Evolutionary conservation across 169 alveolate genomes (phyloP), one percentile per base, ranked within the genome.

Genomic region (Eimeria falciformis): DNA sequence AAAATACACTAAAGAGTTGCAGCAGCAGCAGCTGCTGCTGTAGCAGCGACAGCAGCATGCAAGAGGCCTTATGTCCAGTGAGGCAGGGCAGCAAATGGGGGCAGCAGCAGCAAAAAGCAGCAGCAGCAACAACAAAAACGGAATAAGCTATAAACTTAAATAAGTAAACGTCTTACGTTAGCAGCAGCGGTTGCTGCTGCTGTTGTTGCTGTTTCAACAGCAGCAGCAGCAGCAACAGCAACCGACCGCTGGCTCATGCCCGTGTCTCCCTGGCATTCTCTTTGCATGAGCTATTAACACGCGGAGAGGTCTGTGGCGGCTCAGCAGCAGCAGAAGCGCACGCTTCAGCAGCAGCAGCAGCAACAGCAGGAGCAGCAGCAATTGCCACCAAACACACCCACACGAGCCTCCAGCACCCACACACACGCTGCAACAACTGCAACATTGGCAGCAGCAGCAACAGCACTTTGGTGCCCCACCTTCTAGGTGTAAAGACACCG

Each of bases 191-290:
- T 68, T 12, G 86, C 86, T 46, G 86, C 58, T 77, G 68, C 86
- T 47, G 69, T 47, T 46, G 37, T 23, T 18, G 23, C 27, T 68
- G 46, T 47, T 29, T 40, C 7, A 25, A 68, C 86, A 23, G 86
- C 86, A 46, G 86, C 68, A 47, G 86, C 86, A 47, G n/a, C 86
- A 77, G 86, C 86, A 71, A 25, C 83, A 17, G 83, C 62, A 40
- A 58, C 56, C 37, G 83, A 17, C 18, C 33, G 3, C 6, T 37
- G 2, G 29, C 83, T 7, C 62, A 45, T 5, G 56, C 83, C 83
- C 3, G n/a, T 40, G 37, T 9, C 58, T 11, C 83, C 58, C 58
- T 71, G 62, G 18, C 17, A 14, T 12, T 37, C n/a, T 71, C 2
- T 17, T 7, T 3, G 58, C 45, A n/a, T n/a, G n/a, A n/a, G n/a